phyloP scores from a whole-genome alignment of 164 flowering plant species.

The Macadamia tetraphylla region DNA sequence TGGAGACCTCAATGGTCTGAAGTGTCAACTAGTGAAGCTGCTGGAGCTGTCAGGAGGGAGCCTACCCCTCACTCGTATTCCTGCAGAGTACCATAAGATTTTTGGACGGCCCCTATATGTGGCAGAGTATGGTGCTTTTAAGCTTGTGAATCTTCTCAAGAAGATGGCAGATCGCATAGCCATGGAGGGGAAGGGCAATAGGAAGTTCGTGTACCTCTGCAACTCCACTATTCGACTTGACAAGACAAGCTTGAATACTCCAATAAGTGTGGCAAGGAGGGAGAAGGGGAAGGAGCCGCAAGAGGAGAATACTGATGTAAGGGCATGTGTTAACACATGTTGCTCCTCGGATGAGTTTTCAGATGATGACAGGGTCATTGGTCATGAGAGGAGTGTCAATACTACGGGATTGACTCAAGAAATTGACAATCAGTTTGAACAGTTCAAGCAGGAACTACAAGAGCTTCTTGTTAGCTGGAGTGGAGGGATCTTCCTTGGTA shows the following conservation, averaged over 20 bases:
- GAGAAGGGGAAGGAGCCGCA: constrained; percentile 51
- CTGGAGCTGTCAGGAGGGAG: constrained; percentile 80
- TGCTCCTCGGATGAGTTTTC: constrained; percentile 73
- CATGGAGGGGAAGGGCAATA: constrained; percentile 68
- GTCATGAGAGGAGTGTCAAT: constrained; percentile 20
- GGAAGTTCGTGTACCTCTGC: constrained; percentile 55
- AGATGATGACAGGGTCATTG: constrained; percentile 50
- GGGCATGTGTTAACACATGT: constrained; percentile 10
- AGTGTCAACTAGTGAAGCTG: constrained; percentile 65
- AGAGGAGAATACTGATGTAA: constrained; percentile 34
- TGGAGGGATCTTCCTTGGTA: constrained; percentile 49
- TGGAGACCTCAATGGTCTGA: constrained; percentile 78
- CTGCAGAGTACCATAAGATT: constrained; percentile 65
- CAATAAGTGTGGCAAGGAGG: constrained; percentile 28
- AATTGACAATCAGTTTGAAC: constrained; percentile 27
- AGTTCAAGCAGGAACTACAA: constrained; percentile 68
- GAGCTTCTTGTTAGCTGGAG: constrained; percentile 91
- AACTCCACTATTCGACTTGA: constrained; percentile 17
- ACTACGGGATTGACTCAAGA: constrained; percentile 14
- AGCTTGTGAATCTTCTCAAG: constrained; percentile 78
- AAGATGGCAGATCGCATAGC: constrained; percentile 61
- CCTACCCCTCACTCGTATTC: constrained; percentile 57
- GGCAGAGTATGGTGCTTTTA: constrained; percentile 67
- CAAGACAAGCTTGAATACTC: constrained; percentile 36
- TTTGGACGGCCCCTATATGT: constrained; percentile 78